Percentiles rank a stretch among this genome's conserved stretches.
phyloP scores from a whole-genome alignment of 140 eudicot genomes.

The Erigeron philadelphicus region DNA sequence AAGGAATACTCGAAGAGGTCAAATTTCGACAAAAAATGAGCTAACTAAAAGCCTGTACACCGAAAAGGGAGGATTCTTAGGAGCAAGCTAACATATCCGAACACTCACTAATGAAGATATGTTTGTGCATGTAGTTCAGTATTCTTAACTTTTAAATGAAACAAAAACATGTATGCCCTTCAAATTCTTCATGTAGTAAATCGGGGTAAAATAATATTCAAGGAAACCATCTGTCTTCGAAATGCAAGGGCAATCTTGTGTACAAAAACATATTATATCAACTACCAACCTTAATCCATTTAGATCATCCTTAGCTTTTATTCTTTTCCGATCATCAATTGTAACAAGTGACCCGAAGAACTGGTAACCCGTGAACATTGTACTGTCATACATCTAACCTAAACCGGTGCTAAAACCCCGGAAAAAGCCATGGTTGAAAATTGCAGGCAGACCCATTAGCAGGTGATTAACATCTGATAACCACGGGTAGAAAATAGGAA shows the following conservation, averaged over 20 bases:
- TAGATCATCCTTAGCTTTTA: neutral
- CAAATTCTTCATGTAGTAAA: constrained; percentile 1
- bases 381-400: too few species aligned
- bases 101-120: constrained; percentile 13
- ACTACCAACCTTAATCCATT: neutral
- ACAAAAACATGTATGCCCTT: neutral
- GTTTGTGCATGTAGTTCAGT: neutral
- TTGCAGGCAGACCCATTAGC: too few species aligned
- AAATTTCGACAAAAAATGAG: constrained; percentile 29
- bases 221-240: neutral
- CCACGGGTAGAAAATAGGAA: too few species aligned
- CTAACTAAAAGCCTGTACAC: neutral
- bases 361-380: too few species aligned
- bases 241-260: neutral
- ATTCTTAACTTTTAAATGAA: constrained; percentile 18
- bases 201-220: neutral
- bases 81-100: neutral
- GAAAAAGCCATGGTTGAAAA: too few species aligned
- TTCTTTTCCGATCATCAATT: neutral
- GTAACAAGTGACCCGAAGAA: neutral
- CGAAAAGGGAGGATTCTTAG: neutral
- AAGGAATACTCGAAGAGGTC: constrained; percentile 61
- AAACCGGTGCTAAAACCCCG: too few species aligned
- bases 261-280: neutral
- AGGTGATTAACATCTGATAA: too few species aligned